Evolutionary conservation across 176 grass and related monocot species (phyloP).

Genomic region (Saccharum spontaneum): DNA sequence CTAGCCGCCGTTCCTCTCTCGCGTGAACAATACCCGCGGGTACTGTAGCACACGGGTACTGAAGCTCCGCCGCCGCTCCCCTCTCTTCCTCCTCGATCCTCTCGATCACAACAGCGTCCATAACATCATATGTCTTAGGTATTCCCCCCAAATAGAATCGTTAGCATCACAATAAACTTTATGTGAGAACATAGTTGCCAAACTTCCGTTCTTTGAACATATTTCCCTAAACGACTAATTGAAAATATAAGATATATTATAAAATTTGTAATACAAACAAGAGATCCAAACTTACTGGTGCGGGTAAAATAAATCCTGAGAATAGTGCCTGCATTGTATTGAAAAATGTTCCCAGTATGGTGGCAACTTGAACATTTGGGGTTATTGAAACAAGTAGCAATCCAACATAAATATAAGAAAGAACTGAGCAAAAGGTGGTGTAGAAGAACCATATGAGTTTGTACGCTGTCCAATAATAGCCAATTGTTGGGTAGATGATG

Average conservation of each 20-base stretch:
- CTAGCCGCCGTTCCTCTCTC: too few species aligned
- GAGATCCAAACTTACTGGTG: slow-evolving; percentile 44
- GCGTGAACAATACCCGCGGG: too few species aligned
- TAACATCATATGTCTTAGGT: background rate
- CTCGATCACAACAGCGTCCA: too few species aligned
- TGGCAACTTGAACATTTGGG: slow-evolving; percentile 48
- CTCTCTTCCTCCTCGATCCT: too few species aligned
- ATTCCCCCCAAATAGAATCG: background rate
- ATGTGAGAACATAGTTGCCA: background rate
- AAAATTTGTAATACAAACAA: background rate
- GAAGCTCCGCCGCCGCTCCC: too few species aligned
- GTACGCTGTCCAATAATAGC: slow-evolving; percentile 47
- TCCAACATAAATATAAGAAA: slow-evolving; percentile 50
- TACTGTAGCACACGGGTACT: too few species aligned
- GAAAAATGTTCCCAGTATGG: slow-evolving; percentile 51
- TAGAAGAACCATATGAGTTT: slow-evolving; percentile 65
- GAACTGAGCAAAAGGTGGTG: slow-evolving; percentile 47
- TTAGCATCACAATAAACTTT: background rate
- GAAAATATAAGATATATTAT: background rate
- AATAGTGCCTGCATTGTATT: slow-evolving; percentile 49
- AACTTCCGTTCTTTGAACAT: background rate
- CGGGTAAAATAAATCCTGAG: slow-evolving; percentile 56
- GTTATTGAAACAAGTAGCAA: slow-evolving; percentile 53
- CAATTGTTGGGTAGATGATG: slow-evolving; percentile 57
- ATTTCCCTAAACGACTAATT: background rate